Base-by-base conservation (phyloP, 176 grass and related monocot species). In the Ananas comosus region DNA sequence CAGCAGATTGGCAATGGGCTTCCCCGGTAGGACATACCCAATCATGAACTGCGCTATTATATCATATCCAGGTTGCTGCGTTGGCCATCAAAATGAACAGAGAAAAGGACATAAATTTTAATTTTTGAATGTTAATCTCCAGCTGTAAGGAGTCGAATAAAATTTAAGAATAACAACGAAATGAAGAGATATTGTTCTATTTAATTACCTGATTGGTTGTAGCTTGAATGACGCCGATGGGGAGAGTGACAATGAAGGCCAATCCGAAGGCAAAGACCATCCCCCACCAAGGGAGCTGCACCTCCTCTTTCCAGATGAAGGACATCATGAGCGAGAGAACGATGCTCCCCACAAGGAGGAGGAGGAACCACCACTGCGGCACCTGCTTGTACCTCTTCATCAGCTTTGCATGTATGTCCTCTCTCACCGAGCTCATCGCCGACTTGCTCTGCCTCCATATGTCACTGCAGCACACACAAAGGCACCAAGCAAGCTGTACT, bases 221-320 rank as follows among this genome's bases (percentile, higher is more conserved):
- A 54, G 89, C 94, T 78, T 97, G 94, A 79, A 97, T 97, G 71
- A 92, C 89, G 50, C 94, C 94, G 49, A 93, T 92, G 33, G 94
- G 94, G 22, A 97, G 82, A 13, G 94, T 97, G 59, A 97, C 94
- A 17, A 92, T 14, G 64, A 83, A 88, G 50, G 94, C 94, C 80
- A 97, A 80, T 13, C 64, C 89, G 73, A 97, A 97, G 67, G 94
- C 89, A 69, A 97, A 97, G 29, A 97, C 66, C 86, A 97, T 92
- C 4, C 94, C 94, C 94, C 94, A 97, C 94, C 94, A 97, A 1
- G 93, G 93, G 48, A 97, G 93, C 81, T 97, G 93, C 79, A 97
- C 73, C 64, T 97, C 68, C 63, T 87, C 74, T 79, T 84, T 97
- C 89, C 89, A 97, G 2, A 97, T 67, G 59, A 93, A 81, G 48